phyloP scores from a whole-genome alignment of 768 basidiomycete species.

The Kwoniella europaea region DNA sequence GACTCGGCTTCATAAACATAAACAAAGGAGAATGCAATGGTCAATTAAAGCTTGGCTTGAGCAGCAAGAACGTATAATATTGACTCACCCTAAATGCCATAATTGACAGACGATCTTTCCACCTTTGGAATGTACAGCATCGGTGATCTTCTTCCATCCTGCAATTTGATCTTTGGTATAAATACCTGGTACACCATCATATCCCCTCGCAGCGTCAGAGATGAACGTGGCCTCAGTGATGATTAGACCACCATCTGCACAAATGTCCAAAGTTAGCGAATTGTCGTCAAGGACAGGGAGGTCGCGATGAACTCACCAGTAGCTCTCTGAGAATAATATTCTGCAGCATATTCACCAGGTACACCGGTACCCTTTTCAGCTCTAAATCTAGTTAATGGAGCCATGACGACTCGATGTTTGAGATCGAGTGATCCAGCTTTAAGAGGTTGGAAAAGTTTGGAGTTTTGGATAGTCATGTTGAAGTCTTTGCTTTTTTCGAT shows the following conservation, averaged over 20 bases:
- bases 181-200: constrained; percentile 22
- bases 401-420: constrained; percentile 46
- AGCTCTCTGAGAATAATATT: constrained; percentile 55
- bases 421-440: constrained; percentile 20
- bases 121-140: constrained; percentile 66
- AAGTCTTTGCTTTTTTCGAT: not conserved
- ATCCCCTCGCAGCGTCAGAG: constrained; percentile 24
- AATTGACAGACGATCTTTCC: constrained; percentile 66
- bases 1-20: constrained; percentile 54
- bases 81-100: constrained; percentile 63
- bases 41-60: constrained; percentile 21
- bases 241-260: constrained; percentile 44
- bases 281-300: not conserved
- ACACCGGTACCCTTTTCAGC: constrained; percentile 29
- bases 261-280: not conserved
- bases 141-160: constrained; percentile 67
- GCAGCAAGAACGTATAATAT: not conserved
- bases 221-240: constrained; percentile 48
- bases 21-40: constrained; percentile 59
- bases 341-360: constrained; percentile 32
- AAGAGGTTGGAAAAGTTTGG: constrained; percentile 27
- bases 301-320: constrained; percentile 15
- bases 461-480: constrained; percentile 10
- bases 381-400: constrained; percentile 46
- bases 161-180: constrained; percentile 61